Evolutionary conservation across 1,284 basidiomycete genomes (phyloP), one percentile per base, ranked within the genome.

Genomic region (Heterobasidion occidentale): DNA sequence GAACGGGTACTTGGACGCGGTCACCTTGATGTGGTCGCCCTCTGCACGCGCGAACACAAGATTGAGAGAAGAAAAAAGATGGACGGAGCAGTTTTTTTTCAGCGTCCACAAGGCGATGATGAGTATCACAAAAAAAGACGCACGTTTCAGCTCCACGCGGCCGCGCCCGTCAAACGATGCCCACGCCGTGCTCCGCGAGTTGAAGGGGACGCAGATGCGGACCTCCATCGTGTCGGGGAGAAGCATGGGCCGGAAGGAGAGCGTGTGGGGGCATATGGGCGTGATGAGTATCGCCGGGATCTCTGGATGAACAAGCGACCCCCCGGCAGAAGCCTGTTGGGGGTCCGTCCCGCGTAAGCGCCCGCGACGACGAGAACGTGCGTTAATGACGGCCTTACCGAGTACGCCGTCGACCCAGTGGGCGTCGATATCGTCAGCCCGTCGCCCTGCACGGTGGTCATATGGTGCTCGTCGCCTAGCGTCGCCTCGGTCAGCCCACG

Each of bases 11-110:
- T 90, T 94, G 4, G 95, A 98, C 0, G 97, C 97, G 0, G 92
- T 96, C 58, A 99, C 89, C 74, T 97, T 99, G 77, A 99, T 98
- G 70, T 99, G 97, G 68, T 99, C 97, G 49, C 97, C 97, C 83
- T 98, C 93, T 95, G 72, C 51, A 60, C 42, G 49, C 45, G 4
- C 27, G 17, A 27, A 20, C 48, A 50, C 17, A 20, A 27, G 33
- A 50, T 15, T 7, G 33, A 15, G 19, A 51, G 12, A 9, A 51
- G n/a, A 47, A 17, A 11, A 47, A 47, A 47, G 19, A 47, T 47
- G 46, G 19, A 47, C 6, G 42, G 42, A 45, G 27, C 27, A 27
- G 1, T 27, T 27, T 27, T 27, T 27, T 27, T 27, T 27, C 27
- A 27, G 27, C 27, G 3, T 27, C 27, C 27, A 27, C 27, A 27